phyloP scores from a whole-genome alignment of 2,329 filamentous ascomycete species.

The Didymella pomorum region DNA sequence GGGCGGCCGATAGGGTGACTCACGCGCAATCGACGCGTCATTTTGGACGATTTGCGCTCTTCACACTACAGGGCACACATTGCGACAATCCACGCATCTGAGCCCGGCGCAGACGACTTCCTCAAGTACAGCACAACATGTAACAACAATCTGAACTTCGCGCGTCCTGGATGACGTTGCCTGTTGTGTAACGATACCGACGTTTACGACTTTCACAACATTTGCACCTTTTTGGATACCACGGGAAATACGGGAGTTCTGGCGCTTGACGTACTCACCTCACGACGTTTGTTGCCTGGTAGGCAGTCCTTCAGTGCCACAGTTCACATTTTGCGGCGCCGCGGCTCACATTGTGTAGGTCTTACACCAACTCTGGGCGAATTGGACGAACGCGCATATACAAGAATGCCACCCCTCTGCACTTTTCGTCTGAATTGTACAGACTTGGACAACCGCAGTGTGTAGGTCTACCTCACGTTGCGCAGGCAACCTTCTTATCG shows the following conservation, averaged over 20 bases:
- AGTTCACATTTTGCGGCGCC: conserved; percentile 11
- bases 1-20: conserved; percentile 25
- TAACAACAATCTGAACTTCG: neutral
- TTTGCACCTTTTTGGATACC: conserved; percentile 1
- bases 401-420: conserved; percentile 18
- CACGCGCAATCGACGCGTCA: neutral
- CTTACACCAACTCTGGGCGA: conserved; percentile 1
- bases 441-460: conserved; percentile 1
- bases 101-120: neutral
- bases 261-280: conserved; percentile 1
- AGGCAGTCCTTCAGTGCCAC: conserved; percentile 7
- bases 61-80: neutral
- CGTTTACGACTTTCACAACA: neutral
- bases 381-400: conserved; percentile 6
- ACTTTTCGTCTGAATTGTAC: conserved; percentile 4
- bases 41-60: neutral
- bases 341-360: conserved; percentile 17
- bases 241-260: neutral
- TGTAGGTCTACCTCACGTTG: conserved; percentile 14
- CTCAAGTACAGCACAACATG: neutral
- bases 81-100: neutral
- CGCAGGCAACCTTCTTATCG: conserved; percentile 3
- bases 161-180: neutral
- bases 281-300: conserved; percentile 7
- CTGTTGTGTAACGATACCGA: conserved; percentile 9